These are phyloP conservation scores for Bonia amplexicaulis DNA, from an alignment of 176 grass and related monocot species.

Conservation along the genomic window DNA sequence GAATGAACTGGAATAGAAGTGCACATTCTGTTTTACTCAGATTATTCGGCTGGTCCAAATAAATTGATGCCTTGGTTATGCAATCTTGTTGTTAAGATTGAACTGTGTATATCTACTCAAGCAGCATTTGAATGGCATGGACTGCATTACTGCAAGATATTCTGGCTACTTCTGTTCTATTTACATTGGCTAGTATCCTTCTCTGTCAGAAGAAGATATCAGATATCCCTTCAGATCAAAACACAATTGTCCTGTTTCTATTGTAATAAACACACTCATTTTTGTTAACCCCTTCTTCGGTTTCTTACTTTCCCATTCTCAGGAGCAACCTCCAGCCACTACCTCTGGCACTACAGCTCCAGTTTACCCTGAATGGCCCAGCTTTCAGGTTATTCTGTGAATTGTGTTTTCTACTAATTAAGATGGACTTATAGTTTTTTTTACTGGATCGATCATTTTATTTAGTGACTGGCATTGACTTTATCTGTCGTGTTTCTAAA, in stretches of 20 bases:
- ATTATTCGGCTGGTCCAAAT: not conserved
- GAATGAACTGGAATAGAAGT: not conserved
- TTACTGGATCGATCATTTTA: not conserved
- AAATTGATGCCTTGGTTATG: not conserved
- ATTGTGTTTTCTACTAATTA: conserved; percentile 1
- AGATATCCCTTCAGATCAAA: not conserved
- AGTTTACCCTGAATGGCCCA: conserved; percentile 81
- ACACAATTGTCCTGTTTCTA: not conserved
- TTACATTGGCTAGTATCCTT: not conserved
- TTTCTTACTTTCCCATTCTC: conserved; percentile 22
- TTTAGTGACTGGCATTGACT: not conserved
- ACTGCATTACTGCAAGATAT: conserved; percentile 9
- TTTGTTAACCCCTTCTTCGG: not conserved
- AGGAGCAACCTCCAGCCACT: conserved; percentile 75
- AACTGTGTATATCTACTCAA: not conserved
- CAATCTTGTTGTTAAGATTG: not conserved
- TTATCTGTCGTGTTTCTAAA: not conserved
- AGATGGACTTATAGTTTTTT: not conserved
- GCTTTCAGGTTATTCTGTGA: conserved; percentile 61
- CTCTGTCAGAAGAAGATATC: not conserved
- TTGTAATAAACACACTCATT: not conserved
- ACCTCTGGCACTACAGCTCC: conserved; percentile 43
- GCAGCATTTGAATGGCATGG: not conserved
- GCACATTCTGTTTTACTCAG: not conserved
- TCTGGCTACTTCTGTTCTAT: conserved; percentile 5